Conservation (phyloP, 2,329 filamentous ascomycete genomes). For the Fusarium scirpi region DNA sequence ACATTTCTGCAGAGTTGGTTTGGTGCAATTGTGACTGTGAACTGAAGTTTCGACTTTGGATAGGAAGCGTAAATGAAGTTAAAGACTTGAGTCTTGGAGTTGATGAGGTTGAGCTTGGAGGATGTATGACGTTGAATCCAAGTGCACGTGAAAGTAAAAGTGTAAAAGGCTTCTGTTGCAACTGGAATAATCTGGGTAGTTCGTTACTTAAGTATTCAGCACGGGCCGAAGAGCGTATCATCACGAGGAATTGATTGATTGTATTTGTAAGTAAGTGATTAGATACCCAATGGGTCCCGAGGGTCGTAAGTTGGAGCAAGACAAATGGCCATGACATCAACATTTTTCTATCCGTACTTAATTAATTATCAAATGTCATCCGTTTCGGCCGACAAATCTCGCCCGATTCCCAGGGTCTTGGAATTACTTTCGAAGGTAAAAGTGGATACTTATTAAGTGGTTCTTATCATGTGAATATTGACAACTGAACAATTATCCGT, state of each 20-base stretch:
- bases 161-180: conserved; percentile 1
- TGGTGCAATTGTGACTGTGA: conserved; percentile 25
- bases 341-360: conserved; percentile 7
- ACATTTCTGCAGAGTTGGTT: conserved; percentile 58
- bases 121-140: conserved; percentile 1
- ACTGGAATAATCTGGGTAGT: conserved; percentile 1
- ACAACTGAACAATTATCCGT: background rate
- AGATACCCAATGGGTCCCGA: background rate
- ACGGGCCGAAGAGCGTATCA: conserved; percentile 17
- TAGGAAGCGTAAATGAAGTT: background rate
- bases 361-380: background rate
- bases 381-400: conserved; percentile 12
- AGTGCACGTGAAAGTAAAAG: conserved; percentile 24
- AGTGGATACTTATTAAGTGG: conserved; percentile 2
- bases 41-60: conserved; percentile 13
- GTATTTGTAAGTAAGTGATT: background rate
- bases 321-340: conserved; percentile 42
- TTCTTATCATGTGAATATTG: conserved; percentile 4
- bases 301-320: conserved; percentile 10
- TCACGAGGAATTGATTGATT: conserved; percentile 1
- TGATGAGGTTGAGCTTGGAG: conserved; percentile 19
- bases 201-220: conserved; percentile 17
- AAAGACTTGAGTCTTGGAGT: background rate
- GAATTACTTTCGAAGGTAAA: background rate
- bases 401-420: conserved; percentile 7